These are phyloP conservation scores for Mariannaea elegans DNA, from an alignment of 2,329 filamentous ascomycete species.

Conservation along the genomic window DNA sequence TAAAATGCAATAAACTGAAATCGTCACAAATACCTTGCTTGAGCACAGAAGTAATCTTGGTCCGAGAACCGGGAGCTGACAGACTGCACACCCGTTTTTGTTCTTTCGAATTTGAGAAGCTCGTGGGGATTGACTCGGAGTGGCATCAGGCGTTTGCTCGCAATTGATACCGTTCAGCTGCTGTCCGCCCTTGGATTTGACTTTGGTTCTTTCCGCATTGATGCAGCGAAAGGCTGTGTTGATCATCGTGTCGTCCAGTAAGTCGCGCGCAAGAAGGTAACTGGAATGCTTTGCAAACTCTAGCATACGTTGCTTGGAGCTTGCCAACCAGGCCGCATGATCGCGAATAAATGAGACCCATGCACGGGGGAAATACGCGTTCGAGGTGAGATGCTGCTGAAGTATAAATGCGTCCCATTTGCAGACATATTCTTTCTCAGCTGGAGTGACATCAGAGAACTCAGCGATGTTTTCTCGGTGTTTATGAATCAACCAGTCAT, in stretches of 20 bases:
- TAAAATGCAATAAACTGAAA: neutral
- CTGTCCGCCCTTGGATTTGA: conserved; percentile 19
- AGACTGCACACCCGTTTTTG: conserved; percentile 57
- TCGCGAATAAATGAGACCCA: conserved; percentile 62
- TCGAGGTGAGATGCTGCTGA: conserved; percentile 59
- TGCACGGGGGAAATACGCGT: conserved; percentile 60
- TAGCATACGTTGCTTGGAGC: conserved; percentile 55
- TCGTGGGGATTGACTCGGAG: conserved; percentile 42
- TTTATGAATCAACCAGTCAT: conserved; percentile 66
- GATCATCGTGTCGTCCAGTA: conserved; percentile 56
- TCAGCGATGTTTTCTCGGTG: conserved; percentile 66
- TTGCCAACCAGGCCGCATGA: conserved; percentile 62
- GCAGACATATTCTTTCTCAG: conserved; percentile 66
- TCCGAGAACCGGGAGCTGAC: conserved; percentile 58
- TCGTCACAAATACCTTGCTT: conserved; percentile 54
- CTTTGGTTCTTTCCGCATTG: conserved; percentile 50
- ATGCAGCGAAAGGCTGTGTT: conserved; percentile 53
- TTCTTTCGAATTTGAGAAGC: conserved; percentile 52
- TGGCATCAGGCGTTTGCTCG: conserved; percentile 20
- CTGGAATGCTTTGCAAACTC: conserved; percentile 65
- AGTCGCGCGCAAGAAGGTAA: conserved; percentile 59
- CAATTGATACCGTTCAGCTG: conserved; percentile 22
- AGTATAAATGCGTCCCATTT: conserved; percentile 67
- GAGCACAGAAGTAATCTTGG: conserved; percentile 59
- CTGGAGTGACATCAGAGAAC: conserved; percentile 62